A percentile compares a stretch with the other conserved stretches of the same genome.
Conservation (phyloP, 371 early-diverging fungal species). For the Quaeritorhiza haematococci region DNA sequence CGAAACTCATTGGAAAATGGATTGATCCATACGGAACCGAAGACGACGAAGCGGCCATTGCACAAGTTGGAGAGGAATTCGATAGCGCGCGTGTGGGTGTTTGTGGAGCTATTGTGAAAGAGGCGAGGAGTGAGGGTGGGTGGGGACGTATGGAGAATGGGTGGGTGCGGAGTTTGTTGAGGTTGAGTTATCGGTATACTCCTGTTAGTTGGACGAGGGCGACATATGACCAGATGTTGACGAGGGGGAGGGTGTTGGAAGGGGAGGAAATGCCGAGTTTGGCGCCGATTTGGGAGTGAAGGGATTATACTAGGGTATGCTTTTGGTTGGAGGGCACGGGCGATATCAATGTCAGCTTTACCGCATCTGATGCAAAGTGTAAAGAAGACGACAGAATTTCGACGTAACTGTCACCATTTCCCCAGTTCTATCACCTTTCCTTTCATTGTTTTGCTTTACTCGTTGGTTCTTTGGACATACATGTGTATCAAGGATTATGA, state of each 20-base stretch:
- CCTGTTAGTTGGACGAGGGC: constrained; percentile 19
- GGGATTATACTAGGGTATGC: no score
- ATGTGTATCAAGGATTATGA: no score
- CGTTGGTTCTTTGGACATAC: no score
- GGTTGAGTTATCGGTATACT: constrained; percentile 19
- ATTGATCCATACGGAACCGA: constrained; percentile 6
- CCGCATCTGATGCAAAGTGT: no score
- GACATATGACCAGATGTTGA: constrained; percentile 23
- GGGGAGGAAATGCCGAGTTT: no score
- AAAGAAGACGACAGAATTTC: no score
- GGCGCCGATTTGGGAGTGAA: no score
- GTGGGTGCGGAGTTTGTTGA: constrained; percentile 27
- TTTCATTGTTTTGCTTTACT: no score
- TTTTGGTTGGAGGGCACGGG: no score
- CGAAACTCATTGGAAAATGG: constrained; percentile 31
- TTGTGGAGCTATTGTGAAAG: constrained; percentile 20
- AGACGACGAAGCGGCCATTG: neutral
- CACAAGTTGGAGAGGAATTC: constrained; percentile 17
- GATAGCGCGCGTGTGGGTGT: constrained; percentile 21
- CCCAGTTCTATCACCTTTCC: no score
- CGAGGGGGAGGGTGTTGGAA: constrained; percentile 15
- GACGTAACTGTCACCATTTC: no score
- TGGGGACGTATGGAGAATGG: constrained; percentile 28
- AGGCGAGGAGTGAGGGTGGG: constrained; percentile 33
- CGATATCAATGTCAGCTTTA: no score